Conservation (phyloP, 2,329 filamentous ascomycete species). For the Tolypocladium nubicola region DNA sequence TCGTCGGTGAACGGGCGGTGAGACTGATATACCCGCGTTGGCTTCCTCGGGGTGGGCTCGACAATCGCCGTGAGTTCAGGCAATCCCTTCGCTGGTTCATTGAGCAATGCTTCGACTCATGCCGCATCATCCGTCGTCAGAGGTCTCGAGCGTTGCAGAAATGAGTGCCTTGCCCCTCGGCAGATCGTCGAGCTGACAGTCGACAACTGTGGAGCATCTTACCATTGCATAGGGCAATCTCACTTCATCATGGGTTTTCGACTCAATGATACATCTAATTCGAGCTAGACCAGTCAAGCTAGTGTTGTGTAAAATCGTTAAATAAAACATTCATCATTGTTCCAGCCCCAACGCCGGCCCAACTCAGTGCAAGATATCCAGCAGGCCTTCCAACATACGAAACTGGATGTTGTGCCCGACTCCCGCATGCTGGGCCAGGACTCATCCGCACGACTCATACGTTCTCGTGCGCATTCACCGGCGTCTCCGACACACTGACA, state of each 20-base stretch:
- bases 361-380: neutral
- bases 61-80: neutral
- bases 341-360: neutral
- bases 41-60: neutral
- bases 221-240: neutral
- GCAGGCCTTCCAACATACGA: neutral
- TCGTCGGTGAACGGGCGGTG: neutral
- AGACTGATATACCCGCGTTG: neutral
- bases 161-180: neutral
- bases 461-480: slow-evolving; percentile 27
- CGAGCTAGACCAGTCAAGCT: neutral
- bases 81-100: neutral
- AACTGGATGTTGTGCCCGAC: no score
- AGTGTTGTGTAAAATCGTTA: neutral
- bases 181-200: neutral
- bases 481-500: slow-evolving; percentile 24
- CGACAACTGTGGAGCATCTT: neutral
- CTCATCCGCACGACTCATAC: slow-evolving; percentile 15
- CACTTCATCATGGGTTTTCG: no score
- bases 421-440: neutral
- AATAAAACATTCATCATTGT: neutral
- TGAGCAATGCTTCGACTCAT: neutral
- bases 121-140: neutral
- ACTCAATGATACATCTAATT: neutral
- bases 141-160: neutral